Percentiles rank a stretch among this genome's conserved stretches.
phyloP scores from a whole-genome alignment of 2,329 filamentous ascomycete genomes.

The Calonectria henricotiae region DNA sequence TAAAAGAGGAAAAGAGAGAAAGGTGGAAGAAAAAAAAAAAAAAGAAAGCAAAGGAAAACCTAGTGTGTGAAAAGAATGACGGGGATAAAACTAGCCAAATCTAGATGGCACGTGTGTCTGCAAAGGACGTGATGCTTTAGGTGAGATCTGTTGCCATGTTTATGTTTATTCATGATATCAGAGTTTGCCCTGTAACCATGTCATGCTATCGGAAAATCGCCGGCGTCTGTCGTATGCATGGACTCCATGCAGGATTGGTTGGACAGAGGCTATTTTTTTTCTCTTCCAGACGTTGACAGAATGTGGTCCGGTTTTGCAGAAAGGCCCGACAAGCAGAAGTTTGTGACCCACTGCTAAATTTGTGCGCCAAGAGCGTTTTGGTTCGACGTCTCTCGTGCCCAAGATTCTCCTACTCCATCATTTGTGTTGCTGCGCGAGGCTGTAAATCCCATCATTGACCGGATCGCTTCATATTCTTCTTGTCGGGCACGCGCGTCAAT shows the following conservation, averaged over 20 bases:
- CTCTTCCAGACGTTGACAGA: constrained; percentile 8
- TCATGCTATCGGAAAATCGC: constrained; percentile 9
- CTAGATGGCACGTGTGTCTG: background rate
- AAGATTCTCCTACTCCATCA: constrained; percentile 5
- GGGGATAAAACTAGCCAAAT: background rate
- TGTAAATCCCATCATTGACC: background rate
- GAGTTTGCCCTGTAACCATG: background rate
- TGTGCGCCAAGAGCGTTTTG: constrained; percentile 28
- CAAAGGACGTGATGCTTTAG: no score
- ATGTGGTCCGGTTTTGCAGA: constrained; percentile 24
- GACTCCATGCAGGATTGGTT: background rate
- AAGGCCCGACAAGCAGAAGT: constrained; percentile 27
- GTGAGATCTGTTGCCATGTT: background rate
- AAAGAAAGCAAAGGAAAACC: background rate
- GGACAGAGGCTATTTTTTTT: constrained; percentile 17
- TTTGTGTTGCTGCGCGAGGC: constrained; percentile 7
- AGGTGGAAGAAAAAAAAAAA: background rate
- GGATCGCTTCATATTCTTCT: background rate
- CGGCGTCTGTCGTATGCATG: constrained; percentile 20
- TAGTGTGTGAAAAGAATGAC: background rate
- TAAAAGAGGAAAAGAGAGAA: no score
- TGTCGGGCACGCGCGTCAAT: background rate
- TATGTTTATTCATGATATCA: background rate
- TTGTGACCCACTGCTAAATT: constrained; percentile 29
- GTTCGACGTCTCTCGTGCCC: constrained; percentile 11